Percentiles rank a stretch among this genome's conserved stretches.
phyloP scores from a whole-genome alignment of 2,329 filamentous ascomycete species.

The Pyrenochaeta sp. region DNA sequence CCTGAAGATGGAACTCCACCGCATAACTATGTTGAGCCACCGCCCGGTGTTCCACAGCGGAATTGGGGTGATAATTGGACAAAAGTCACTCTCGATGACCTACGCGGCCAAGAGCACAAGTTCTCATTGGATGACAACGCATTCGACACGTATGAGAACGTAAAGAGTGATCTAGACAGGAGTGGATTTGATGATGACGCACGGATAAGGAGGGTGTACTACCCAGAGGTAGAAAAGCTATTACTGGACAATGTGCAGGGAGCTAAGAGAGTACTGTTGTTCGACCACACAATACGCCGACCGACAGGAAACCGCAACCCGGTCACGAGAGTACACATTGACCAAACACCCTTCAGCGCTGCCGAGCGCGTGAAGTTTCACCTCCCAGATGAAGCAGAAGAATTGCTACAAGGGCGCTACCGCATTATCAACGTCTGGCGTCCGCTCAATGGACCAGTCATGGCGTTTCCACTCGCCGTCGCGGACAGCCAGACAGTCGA shows the following conservation, averaged over 20 bases:
- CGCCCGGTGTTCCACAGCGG: constrained; percentile 68
- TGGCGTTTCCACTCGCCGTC: constrained; percentile 65
- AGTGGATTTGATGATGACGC: constrained; percentile 71
- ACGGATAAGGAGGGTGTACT: constrained; percentile 76
- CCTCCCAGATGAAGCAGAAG: constrained; percentile 71
- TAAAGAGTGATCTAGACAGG: constrained; percentile 62
- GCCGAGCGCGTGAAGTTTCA: constrained; percentile 73
- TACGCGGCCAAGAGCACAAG: constrained; percentile 72
- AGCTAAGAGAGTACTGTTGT: constrained; percentile 73
- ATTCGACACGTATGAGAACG: constrained; percentile 70
- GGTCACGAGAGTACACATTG: constrained; percentile 79
- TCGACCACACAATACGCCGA: constrained; percentile 89
- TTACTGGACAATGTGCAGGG: constrained; percentile 74
- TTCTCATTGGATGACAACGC: constrained; percentile 78
- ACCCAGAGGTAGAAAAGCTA: constrained; percentile 81
- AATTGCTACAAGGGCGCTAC: constrained; percentile 72
- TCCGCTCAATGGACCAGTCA: constrained; percentile 65
- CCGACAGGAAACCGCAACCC: constrained; percentile 70
- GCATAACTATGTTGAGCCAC: constrained; percentile 66
- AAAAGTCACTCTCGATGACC: constrained; percentile 71
- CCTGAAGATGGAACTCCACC: constrained; percentile 39
- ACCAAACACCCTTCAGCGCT: constrained; percentile 77
- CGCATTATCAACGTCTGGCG: constrained; percentile 91
- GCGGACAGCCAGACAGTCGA: constrained; percentile 64
- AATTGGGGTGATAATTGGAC: constrained; percentile 67